phyloP scores from a whole-genome alignment of 345 rosid species.

The Pugionium dolabratum region DNA sequence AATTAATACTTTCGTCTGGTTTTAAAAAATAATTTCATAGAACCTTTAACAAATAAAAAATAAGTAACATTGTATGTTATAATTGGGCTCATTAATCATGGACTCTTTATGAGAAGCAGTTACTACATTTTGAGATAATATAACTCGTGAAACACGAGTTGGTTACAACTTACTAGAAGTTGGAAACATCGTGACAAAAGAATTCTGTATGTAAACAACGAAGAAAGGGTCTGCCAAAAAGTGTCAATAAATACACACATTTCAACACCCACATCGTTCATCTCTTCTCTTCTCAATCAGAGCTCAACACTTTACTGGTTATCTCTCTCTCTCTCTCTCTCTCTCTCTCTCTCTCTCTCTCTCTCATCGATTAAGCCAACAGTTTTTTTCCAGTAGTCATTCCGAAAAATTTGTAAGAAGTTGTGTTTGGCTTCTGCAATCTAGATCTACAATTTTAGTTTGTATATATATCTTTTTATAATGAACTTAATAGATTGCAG shows the following conservation, averaged over 20 bases:
- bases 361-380: not conserved
- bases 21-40: too few species aligned
- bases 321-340: not conserved
- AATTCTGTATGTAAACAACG: not conserved
- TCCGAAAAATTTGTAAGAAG: not conserved
- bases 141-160: too few species aligned
- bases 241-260: slow-evolving; percentile 22
- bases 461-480: too few species aligned
- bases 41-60: too few species aligned
- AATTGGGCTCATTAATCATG: too few species aligned
- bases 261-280: not conserved
- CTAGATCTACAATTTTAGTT: not conserved
- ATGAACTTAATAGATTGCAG: too few species aligned
- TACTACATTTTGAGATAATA: too few species aligned
- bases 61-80: too few species aligned
- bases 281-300: not conserved
- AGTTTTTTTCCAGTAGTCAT: not conserved
- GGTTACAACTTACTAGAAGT: not conserved
- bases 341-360: not conserved
- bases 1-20: too few species aligned
- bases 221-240: not conserved
- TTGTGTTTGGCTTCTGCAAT: not conserved
- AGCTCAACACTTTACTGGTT: slow-evolving; percentile 22
- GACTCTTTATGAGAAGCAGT: too few species aligned
- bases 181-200: not conserved